Evolutionary conservation across 2,329 filamentous ascomycete genomes (phyloP), one percentile per base, ranked within the genome.

Genomic region (Fusarium falciforme): DNA sequence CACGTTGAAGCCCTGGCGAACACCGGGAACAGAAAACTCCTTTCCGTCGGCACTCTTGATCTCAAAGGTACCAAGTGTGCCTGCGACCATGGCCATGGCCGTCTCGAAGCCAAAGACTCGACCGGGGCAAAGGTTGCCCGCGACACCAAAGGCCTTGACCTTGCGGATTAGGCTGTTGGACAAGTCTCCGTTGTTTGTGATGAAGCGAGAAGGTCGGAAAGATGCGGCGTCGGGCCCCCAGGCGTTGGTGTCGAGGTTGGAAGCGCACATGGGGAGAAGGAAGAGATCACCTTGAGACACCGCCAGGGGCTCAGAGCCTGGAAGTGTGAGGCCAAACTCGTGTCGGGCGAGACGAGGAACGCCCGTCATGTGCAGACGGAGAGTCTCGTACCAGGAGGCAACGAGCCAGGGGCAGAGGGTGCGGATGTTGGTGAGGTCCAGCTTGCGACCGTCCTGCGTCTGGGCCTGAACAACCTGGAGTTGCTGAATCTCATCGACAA

Each of bases 241-340:
- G 0, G 66, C 75, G 2, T 64, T 35, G 2, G 72, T 44, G 64
- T 81, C 75, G n/a, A 75, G 61, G 66, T 81, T 81, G 55, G 79
- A 80, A 1, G 80, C 75, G 33, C 77, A 79, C 79, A 81, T 81
- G 29, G 80, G 79, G 3, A 81, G 74, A n/a, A 81, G 72, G 54
- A 81, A 74, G 29, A 81, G 78, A 60, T 81, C 80, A 20, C 77
- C 75, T 17, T 80, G 75, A 1, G 73, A 70, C 4, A 81, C 71
- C 0, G 75, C 36, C 14, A 80, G 72, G 4, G 73, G 62, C 0
- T 73, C 68, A 0, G 72, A 67, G 6, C 66, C 69, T 1, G 75
- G 69, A 4, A 76, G 25, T 6, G 65, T 55, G 33, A 82, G 73
- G 40, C 69, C 71, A 14, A 81, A 78, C 58, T 80, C 79, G 5